Base-by-base conservation (phyloP, 129 eudicot genomes). In the Flaveria linearis region DNA sequence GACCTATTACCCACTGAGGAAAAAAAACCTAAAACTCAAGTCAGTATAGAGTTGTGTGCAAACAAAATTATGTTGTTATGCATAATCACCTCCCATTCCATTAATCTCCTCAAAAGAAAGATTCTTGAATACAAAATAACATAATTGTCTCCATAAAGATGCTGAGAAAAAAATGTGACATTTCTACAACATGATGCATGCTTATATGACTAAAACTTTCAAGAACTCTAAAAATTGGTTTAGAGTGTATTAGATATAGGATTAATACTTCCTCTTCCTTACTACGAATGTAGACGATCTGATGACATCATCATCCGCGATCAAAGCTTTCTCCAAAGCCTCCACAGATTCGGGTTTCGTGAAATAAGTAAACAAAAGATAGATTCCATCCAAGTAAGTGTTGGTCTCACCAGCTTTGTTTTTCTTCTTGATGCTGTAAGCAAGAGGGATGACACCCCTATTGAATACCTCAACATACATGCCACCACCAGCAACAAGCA, bases 401-500 rank as follows among this genome's bases (percentile, higher is more conserved):
- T 95, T 89, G 76, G 84, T 84, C 78, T 87, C 96, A 84, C 99
- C 99, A 3, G 89, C 99, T 82, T 79, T 95, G 85, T 95, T 95
- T 75, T 80, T 88, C 94, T 83, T 95, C 82, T 75, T 82, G 71
- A 95, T 91, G 87, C 87, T 72, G 79, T 86, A 92, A 45, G 94
- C 92, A 69, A 92, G 92, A 28, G 96, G 96, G 73, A 86, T 83
- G 43, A 88, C 97, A 5, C 99, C 99, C 80, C 95, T 76, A 83
- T 91, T 91, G 88, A 89, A 91, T 13, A 95, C 93, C 87, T 95
- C 97, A 57, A 89, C 90, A 60, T 91, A 89, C 97, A 91, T 91
- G 68, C 88, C 99, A 67, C 99, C 99, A 47, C 99, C 99, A 71
- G 97, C 97, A 52, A 91, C 91, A 68, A 95, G 97, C 88, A 91